Evolutionary conservation across 805 yeast genomes (phyloP), one percentile per base, ranked within the genome.

Genomic region (Saccharomycopsis amapae): DNA sequence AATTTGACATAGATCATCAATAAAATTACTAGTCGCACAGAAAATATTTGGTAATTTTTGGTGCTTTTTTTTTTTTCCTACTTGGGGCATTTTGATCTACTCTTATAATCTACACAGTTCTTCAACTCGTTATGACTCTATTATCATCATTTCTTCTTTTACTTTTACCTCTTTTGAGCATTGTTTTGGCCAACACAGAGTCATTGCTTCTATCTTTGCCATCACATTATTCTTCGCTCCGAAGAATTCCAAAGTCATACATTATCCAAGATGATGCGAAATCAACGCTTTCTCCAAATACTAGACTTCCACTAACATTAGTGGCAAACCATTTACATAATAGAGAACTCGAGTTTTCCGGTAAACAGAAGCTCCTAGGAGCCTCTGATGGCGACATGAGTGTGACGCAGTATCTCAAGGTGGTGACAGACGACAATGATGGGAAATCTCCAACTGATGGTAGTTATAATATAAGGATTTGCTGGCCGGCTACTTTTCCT

Each of bases 401-500:
- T n/a, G n/a, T n/a, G n/a, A n/a, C n/a, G n/a, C n/a, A n/a, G n/a
- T n/a, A n/a, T n/a, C n/a, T n/a, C n/a, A n/a, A n/a, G n/a, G n/a
- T n/a, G n/a, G n/a, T n/a, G n/a, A n/a, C 12, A 12, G 30, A 26
- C 12, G 15, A 5, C 17, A 31, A n/a, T n/a, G 15, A 31, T 31
- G 34, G 17, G 17, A 31, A 31, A 31, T 6, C 10, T 31, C 18
- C 10, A 31, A 31, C 17, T n/a, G 5, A 26, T 26, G 17, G 6
- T 13, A n/a, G 34, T 31, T 49, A 41, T 24, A 49, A 49, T 36
- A 22, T 46, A 10, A 34, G 52, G 22, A 26, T 49, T 15, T 49
- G 50, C 24, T 49, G 52, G 52, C 50, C 52, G 4, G 50, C 52
- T 15, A 45, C 47, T n/a, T 45, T 33, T 31, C 52, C 52, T 19